phyloP scores from a whole-genome alignment of 208 protist species.

The Porcisia hertigi region DNA sequence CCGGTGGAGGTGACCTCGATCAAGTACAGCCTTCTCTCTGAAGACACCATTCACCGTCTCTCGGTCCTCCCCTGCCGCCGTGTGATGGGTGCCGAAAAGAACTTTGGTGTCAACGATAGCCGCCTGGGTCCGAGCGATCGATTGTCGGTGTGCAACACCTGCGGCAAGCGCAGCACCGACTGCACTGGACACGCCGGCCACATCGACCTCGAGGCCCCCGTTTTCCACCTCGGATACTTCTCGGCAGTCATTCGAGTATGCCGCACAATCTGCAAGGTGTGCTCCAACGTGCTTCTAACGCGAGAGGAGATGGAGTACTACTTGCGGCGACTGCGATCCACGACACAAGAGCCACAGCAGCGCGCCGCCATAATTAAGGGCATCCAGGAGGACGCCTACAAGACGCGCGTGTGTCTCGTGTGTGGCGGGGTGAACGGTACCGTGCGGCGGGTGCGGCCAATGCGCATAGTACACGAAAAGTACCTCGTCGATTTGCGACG shows the following conservation, averaged over 20 bases:
- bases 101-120: constrained; percentile 90
- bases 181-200: constrained; percentile 99
- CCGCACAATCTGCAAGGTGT: constrained; percentile 98
- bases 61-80: constrained; percentile 80
- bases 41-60: constrained; percentile 83
- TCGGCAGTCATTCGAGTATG: constrained; percentile 93
- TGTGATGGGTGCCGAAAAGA: constrained; percentile 59
- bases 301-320: constrained; percentile 80
- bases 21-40: constrained; percentile 91
- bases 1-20: constrained; percentile 79
- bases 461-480: constrained; percentile 86
- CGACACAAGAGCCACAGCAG: constrained; percentile 67
- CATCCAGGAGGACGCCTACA: constrained; percentile 88
- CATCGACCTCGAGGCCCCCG: constrained; percentile 97
- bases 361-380: constrained; percentile 67
- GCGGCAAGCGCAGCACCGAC: constrained; percentile 85
- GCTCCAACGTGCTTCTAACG: constrained; percentile 90
- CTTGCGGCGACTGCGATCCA: constrained; percentile 38
- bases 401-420: constrained; percentile 91
- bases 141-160: constrained; percentile 90
- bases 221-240: constrained; percentile 99
- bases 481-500: constrained; percentile 74
- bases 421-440: constrained; percentile 95
- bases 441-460: constrained; percentile 72
- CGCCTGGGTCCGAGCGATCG: constrained; percentile 93